Conservation (phyloP, 1,139 yeast species). For the Debaryomyces sp. region DNA sequence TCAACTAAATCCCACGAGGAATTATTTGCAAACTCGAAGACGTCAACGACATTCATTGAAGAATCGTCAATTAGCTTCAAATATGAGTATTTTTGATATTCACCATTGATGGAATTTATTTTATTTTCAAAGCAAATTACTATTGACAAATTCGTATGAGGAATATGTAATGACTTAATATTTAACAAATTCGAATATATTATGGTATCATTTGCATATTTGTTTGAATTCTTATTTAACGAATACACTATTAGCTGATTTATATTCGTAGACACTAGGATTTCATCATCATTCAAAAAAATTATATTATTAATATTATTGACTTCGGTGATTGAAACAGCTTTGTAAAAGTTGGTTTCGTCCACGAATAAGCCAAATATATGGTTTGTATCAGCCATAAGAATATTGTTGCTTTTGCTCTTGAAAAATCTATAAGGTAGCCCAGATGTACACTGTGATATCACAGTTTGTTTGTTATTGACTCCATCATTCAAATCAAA, state of each 20-base stretch:
- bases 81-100: slow-evolving; percentile 17
- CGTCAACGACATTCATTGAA: slow-evolving; percentile 16
- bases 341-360: slow-evolving; percentile 10
- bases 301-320: slow-evolving; percentile 14
- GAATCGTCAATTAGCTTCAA: slow-evolving; percentile 21
- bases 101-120: slow-evolving; percentile 16
- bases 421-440: slow-evolving; percentile 19
- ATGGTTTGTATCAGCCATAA: slow-evolving; percentile 16
- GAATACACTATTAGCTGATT: not conserved
- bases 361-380: slow-evolving; percentile 4
- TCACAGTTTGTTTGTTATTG: slow-evolving; percentile 5
- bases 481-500: slow-evolving; percentile 10
- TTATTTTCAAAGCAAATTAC: slow-evolving; percentile 21
- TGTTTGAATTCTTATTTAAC: not conserved
- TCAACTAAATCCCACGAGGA: slow-evolving; percentile 23
- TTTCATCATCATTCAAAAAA: slow-evolving; percentile 11
- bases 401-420: slow-evolving; percentile 5
- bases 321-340: slow-evolving; percentile 6
- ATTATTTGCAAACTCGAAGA: slow-evolving; percentile 14
- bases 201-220: slow-evolving; percentile 7
- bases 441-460: slow-evolving; percentile 12
- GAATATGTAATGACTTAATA: slow-evolving; percentile 18
- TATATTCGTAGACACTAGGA: not conserved
- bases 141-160: slow-evolving; percentile 16
- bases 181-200: slow-evolving; percentile 19